Conservation (phyloP, 129 eudicot species). For the Mikania micrantha region DNA sequence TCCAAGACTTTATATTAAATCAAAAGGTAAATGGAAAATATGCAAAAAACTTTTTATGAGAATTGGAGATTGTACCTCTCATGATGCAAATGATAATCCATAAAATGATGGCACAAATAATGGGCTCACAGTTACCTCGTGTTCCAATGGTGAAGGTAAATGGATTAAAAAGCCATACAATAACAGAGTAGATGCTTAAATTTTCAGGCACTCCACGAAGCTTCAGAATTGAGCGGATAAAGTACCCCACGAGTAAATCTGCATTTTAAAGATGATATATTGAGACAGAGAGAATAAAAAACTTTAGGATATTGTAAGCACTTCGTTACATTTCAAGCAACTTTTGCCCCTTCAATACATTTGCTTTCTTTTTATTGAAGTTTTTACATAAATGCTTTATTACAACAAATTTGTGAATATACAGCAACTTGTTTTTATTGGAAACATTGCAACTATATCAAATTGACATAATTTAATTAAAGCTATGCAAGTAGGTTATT, state of each 20-base stretch:
- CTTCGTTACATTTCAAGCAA: neutral
- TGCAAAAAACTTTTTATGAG: neutral
- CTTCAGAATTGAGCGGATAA: conserved; percentile 76
- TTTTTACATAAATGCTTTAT: neutral
- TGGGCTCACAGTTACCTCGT: conserved; percentile 97
- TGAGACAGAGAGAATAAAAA: neutral
- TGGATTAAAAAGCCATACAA: conserved; percentile 95
- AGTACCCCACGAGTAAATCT: conserved; percentile 85
- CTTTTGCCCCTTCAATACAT: neutral
- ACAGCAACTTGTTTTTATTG: too few relatives aligned
- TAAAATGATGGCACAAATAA: conserved; percentile 82
- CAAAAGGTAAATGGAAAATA: neutral
- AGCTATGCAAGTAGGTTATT: too few relatives aligned
- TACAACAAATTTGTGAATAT: neutral
- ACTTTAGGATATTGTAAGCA: neutral
- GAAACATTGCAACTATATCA: too few relatives aligned
- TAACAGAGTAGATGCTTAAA: conserved; percentile 46
- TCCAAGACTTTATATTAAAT: conserved; percentile 1
- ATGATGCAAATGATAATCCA: conserved; percentile 88
- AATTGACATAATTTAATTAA: too few relatives aligned
- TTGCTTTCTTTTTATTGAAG: neutral
- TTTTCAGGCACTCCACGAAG: conserved; percentile 86
- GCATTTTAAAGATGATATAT: conserved; percentile 19
- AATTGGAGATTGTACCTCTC: conserved; percentile 51
- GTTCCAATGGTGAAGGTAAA: conserved; percentile 99